Percentiles rank a stretch among this genome's conserved stretches.
Evolutionary conservation across 257 asterid genomes (phyloP).

Genomic region (Gentiana straminea): DNA sequence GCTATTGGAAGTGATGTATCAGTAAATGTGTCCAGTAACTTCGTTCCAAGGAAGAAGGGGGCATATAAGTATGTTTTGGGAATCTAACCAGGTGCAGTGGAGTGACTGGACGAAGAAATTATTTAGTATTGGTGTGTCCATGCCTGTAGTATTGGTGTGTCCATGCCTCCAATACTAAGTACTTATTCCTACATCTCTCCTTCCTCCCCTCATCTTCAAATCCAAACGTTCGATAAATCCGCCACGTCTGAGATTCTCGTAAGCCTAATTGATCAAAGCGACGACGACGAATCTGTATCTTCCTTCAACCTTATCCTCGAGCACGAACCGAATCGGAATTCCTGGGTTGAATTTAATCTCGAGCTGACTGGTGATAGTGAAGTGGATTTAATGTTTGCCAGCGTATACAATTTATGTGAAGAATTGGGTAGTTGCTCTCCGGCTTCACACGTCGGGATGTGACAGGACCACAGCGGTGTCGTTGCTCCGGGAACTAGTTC

Average conservation of each 20-base stretch:
- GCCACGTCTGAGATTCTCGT: constrained; percentile 55
- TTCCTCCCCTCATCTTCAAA: constrained; percentile 24
- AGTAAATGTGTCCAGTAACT: too few relatives aligned
- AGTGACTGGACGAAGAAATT: too few relatives aligned
- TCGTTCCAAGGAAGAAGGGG: too few relatives aligned
- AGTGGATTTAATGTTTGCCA: constrained; percentile 22
- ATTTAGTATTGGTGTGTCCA: too few relatives aligned
- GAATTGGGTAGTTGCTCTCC: constrained; percentile 23
- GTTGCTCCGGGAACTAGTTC: constrained; percentile 45
- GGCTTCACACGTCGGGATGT: constrained; percentile 49
- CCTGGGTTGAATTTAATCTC: constrained; percentile 31
- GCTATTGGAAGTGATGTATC: too few relatives aligned
- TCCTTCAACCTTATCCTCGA: constrained; percentile 36
- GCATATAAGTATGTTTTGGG: too few relatives aligned
- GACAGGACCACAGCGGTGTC: constrained; percentile 65
- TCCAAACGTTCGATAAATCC: constrained; percentile 44
- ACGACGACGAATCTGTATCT: constrained; percentile 13
- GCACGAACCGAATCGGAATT: constrained; percentile 37
- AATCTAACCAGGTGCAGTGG: too few relatives aligned
- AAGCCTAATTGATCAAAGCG: constrained; percentile 2
- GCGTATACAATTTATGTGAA: constrained; percentile 25
- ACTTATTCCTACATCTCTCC: constrained; percentile 49
- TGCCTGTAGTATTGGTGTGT: too few relatives aligned
- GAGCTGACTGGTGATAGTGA: constrained; percentile 33
- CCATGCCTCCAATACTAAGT: too few relatives aligned